These are phyloP conservation scores for Cyberlindnera petersonii DNA, from an alignment of 805 yeast genomes.

Conservation along the genomic window DNA sequence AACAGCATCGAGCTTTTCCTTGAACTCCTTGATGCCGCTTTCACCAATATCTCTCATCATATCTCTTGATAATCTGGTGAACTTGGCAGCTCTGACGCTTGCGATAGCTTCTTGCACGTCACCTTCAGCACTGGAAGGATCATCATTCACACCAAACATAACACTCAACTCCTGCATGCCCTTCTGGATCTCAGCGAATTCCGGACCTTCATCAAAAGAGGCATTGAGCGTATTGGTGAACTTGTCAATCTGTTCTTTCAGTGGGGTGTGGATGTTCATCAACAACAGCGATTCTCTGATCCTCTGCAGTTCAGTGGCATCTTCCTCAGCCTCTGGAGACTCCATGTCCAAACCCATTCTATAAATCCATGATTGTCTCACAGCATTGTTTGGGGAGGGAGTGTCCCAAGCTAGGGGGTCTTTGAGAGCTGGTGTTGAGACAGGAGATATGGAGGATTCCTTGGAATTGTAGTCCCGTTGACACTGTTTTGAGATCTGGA, in stretches of 20 bases:
- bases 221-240: conserved; percentile 6
- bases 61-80: conserved; percentile 17
- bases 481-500: conserved; percentile 23
- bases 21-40: background rate
- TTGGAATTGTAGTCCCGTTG: conserved; percentile 10
- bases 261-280: conserved; percentile 4
- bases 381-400: conserved; percentile 21
- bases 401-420: conserved; percentile 21
- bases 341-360: conserved; percentile 15
- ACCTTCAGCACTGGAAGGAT: background rate
- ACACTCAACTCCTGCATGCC: conserved; percentile 6
- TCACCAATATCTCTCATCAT: conserved; percentile 7
- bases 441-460: conserved; percentile 1
- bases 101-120: conserved; percentile 17
- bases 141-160: conserved; percentile 7
- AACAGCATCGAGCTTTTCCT: background rate
- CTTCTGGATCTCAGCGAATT: conserved; percentile 9
- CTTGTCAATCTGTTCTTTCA: conserved; percentile 7
- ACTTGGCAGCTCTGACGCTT: conserved; percentile 20
- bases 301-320: conserved; percentile 1
- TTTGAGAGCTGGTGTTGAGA: conserved; percentile 5
- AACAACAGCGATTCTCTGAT: conserved; percentile 6
- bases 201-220: conserved; percentile 13
- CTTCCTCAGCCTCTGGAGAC: conserved; percentile 1
- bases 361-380: conserved; percentile 27